Evolutionary conservation across 2,329 filamentous ascomycete genomes (phyloP), one percentile per base, ranked within the genome.

Genomic region (Pseudocercospora musae): DNA sequence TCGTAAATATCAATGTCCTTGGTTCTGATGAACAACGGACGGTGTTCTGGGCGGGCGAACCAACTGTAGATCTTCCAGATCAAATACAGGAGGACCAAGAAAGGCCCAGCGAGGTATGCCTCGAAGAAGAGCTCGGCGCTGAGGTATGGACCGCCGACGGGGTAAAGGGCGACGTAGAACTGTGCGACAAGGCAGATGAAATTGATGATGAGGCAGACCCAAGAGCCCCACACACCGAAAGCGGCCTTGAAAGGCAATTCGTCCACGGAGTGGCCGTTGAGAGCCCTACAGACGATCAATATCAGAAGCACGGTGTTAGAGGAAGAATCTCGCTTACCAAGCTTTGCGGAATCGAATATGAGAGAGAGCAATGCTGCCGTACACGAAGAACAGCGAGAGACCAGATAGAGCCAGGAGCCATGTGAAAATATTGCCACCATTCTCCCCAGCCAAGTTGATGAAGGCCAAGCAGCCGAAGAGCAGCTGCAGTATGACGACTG

Each of bases 321-420:
- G 11, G 5, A 27, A 54, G 54, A 25, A 20, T 42, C 27, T 42
- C 25, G 60, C 68, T 59, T 62, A 69, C 69, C 69, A 96, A 18
- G 88, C 91, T 25, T 27, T 55, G 31, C 93, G 91, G 84, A 97
- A 97, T 61, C 92, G 91, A 73, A 97, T 96, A 77, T 97, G 93
- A 25, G 89, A 86, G 11, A 96, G 78, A 74, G 91, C 95, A 74
- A 96, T 93, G 67, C 90, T 90, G 58, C 84, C 86, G 88, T 89
- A 93, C 15, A 89, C 92, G 79, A 93, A 91, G 72, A 91, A 84
- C 54, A 84, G 87, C 9, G 87, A 89, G 25, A 92, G 82, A 57
- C 87, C 89, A 0, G 88, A 90, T 58, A 91, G 82, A 62, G 89
- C 84, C 49, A 90, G 82, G 73, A 96, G 85, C 92, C 92, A 96